These are phyloP conservation scores for Lecanosticta acicola DNA, from an alignment of 2,329 filamentous ascomycete genomes.

Conservation along the genomic window DNA sequence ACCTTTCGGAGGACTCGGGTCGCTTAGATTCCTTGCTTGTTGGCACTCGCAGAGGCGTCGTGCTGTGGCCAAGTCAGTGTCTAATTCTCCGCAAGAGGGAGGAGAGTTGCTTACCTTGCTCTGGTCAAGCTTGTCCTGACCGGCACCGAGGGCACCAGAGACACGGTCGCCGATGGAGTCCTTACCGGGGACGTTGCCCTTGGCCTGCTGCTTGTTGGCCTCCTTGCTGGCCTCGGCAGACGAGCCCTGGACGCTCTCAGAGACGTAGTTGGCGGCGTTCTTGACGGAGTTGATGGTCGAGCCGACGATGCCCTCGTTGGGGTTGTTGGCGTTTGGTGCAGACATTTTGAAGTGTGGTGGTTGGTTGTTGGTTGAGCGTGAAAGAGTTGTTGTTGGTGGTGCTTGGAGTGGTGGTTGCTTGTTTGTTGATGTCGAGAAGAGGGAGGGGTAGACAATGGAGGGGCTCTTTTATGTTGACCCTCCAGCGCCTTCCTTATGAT, in stretches of 20 bases:
- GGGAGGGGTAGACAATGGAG: neutral
- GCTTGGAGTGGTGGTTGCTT: neutral
- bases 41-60: conserved; percentile 44
- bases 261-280: conserved; percentile 63
- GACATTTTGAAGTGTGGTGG: conserved; percentile 35
- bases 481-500: too few relatives aligned
- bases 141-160: conserved; percentile 48
- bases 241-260: conserved; percentile 57
- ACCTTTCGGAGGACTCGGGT: too few relatives aligned
- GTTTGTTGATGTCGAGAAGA: neutral
- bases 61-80: conserved; percentile 28
- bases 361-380: conserved; percentile 16
- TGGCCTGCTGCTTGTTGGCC: conserved; percentile 56
- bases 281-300: conserved; percentile 35
- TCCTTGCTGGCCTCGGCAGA: conserved; percentile 57
- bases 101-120: conserved; percentile 21
- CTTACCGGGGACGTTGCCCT: conserved; percentile 52
- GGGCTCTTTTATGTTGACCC: neutral
- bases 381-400: conserved; percentile 9
- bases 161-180: conserved; percentile 50
- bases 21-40: conserved; percentile 40
- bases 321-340: conserved; percentile 41
- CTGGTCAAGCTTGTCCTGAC: conserved; percentile 51
- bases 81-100: neutral
- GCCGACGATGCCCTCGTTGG: conserved; percentile 42